A percentile compares a stretch with the other conserved stretches of the same genome.
phyloP scores from a whole-genome alignment of 768 basidiomycete genomes.

The Trametes punicea region DNA sequence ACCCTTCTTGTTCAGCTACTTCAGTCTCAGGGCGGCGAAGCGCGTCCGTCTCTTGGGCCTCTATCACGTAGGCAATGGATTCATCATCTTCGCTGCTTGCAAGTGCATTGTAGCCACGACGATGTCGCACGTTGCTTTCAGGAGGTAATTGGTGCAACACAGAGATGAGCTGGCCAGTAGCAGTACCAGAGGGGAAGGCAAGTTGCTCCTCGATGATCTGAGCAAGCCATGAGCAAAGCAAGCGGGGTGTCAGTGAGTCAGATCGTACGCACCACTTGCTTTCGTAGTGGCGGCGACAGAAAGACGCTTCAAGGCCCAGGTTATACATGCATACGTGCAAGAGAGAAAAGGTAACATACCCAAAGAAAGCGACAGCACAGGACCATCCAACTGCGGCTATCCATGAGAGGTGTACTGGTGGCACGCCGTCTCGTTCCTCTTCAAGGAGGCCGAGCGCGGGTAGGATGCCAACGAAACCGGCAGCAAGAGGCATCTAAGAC shows the following conservation, averaged over 20 bases:
- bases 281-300: slow-evolving; percentile 88
- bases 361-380: slow-evolving; percentile 90
- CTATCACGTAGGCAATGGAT: slow-evolving; percentile 29
- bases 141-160: slow-evolving; percentile 80
- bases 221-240: neutral
- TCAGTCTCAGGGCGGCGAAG: slow-evolving; percentile 31
- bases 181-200: slow-evolving; percentile 92
- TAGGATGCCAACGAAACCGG: slow-evolving; percentile 88
- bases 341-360: slow-evolving; percentile 37
- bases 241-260: neutral
- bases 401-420: slow-evolving; percentile 75
- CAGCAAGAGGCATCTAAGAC: slow-evolving; percentile 73
- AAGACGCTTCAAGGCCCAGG: slow-evolving; percentile 66
- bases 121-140: slow-evolving; percentile 49
- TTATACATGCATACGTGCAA: neutral
- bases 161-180: slow-evolving; percentile 92
- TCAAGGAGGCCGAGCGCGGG: slow-evolving; percentile 85
- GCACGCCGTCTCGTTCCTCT: slow-evolving; percentile 68
- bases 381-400: slow-evolving; percentile 80
- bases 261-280: slow-evolving; percentile 81
- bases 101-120: slow-evolving; percentile 53
- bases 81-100: slow-evolving; percentile 33
- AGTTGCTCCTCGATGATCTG: slow-evolving; percentile 94
- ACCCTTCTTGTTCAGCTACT: slow-evolving; percentile 56
- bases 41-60: slow-evolving; percentile 9